These are phyloP conservation scores for Aspergillus fumigatiaffinis DNA, from an alignment of 2,329 filamentous ascomycete species.

Conservation along the genomic window DNA sequence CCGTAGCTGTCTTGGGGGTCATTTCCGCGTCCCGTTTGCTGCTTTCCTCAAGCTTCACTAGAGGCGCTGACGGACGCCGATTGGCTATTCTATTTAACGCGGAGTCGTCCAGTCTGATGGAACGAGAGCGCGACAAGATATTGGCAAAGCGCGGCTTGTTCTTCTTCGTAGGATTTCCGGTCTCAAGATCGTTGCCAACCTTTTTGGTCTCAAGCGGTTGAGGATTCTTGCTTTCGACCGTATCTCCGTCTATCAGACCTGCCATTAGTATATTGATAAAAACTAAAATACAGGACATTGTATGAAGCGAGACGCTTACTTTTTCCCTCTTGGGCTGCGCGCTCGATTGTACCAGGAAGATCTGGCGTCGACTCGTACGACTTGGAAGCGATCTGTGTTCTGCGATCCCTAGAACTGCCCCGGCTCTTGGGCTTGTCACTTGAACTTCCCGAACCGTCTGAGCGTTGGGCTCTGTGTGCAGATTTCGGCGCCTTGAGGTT, in stretches of 20 bases:
- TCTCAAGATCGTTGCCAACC: conserved; percentile 24
- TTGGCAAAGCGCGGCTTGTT: conserved; percentile 44
- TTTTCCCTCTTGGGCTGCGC: conserved; percentile 24
- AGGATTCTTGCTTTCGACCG: conserved; percentile 16
- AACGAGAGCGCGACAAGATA: conserved; percentile 43
- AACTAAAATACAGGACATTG: not conserved
- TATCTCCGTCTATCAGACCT: conserved; percentile 15
- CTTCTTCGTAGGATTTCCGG: conserved; percentile 32
- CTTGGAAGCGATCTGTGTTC: conserved; percentile 31
- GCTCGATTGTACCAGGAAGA: conserved; percentile 30
- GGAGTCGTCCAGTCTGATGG: conserved; percentile 42
- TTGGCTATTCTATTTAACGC: conserved; percentile 27
- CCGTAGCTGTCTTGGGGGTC: conserved; percentile 59
- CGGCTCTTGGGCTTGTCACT: conserved; percentile 39
- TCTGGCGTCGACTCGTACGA: conserved; percentile 42
- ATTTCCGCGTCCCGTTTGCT: conserved; percentile 34
- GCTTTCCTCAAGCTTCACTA: conserved; percentile 37
- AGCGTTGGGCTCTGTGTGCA: conserved; percentile 39
- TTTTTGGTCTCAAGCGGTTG: conserved; percentile 24
- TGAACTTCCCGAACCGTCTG: conserved; percentile 37
- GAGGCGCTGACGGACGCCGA: conserved; percentile 38
- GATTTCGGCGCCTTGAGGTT: conserved; percentile 46
- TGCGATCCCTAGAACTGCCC: conserved; percentile 43
- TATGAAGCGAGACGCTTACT: conserved; percentile 16
- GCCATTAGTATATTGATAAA: not conserved